Base-by-base conservation (phyloP, 768 basidiomycete species). In the Pisolithus microcarpus region DNA sequence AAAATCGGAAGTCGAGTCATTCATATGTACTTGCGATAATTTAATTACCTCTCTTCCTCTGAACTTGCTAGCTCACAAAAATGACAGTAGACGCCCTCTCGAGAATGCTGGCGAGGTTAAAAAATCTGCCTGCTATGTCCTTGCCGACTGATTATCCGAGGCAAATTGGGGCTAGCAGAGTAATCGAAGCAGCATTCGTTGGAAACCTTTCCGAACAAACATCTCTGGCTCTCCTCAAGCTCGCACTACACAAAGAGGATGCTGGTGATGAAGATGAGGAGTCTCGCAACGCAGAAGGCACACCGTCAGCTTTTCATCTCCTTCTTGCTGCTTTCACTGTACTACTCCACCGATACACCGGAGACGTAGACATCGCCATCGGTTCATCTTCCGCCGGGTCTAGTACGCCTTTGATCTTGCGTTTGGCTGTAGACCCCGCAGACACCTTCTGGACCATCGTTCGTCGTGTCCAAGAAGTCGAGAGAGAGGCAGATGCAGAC, bases 131-230 rank as follows among this genome's bases (percentile, higher is more conserved):
- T 1, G 85, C 87, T 4, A 85, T 98, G 57, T 90, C 91, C 7
- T 73, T 99, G 30, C 95, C 96, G 0, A 95, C 95, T 0, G 96
- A 98, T 68, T 99, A 96, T 65, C 94, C 95, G 3, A 75, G 94
- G 50, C 85, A 89, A 26, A 74, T 83, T 5, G 82, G 79, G 16
- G 70, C 80, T 16, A 78, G 82, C 67, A 87, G 81, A 59, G 73
- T 92, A 18, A 84, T 99, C 62, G 95, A 97, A 61, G 86, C 93
- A 10, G 84, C 80, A 6, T 82, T 93, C 63, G 60, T 77, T 10
- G 75, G 84, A 39, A 74, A 85, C 53, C 79, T 97, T 45, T 79
- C 89, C 37, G 77, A 82, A 52, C 80, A 84, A 57, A 81, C 89
- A 10, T 85, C 85, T 1, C 73, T 83, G n/a, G 78, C 85, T 60